Evolutionary conservation across 2,329 filamentous ascomycete genomes (phyloP), one percentile per base, ranked within the genome.

Genomic region (Colletotrichum spinosum): DNA sequence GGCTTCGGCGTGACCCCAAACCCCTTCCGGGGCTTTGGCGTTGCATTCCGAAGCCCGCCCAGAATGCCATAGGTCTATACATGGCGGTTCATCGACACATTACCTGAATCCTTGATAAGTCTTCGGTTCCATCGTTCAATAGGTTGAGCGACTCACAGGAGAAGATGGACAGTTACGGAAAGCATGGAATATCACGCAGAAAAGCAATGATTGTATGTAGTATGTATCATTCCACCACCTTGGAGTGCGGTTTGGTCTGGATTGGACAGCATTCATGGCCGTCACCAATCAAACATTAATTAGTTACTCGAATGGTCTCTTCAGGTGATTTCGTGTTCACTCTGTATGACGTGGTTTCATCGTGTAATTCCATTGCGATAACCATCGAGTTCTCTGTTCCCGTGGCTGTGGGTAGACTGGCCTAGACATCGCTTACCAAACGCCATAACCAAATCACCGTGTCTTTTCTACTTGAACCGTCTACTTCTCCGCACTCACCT

Each of bases 151-250:
- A 52, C 17, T 34, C 12, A 41, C 41, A 60, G 41, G 34, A 59
- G 35, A 38, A 60, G 39, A 17, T 38, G 48, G 42, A 41, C 33
- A 52, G 37, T 13, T 49, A 15, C 17, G 34, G 37, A 39, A 39
- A 66, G 58, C 53, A 66, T 66, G 63, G 63, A 44, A 66, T 66
- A 66, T 66, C 63, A 33, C 42, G 34, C 44, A 55, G 51, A 66
- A 65, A 55, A 39, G 41, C 58, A 63, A 62, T 57, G 58, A 66
- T 52, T 63, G 63, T 66, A 66, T 66, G 63, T 66, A 66, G 58
- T 63, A 66, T 63, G 42, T 66, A 53, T 57, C 35, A 66, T 57
- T 61, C 63, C 58, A 35, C 25, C 44, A 57, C 38, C 53, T 63
- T 66, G 58, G 63, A 66, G 59, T 62, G 63, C 42, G 58, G 52